Evolutionary conservation across 495 filamentous ascomycete species (phyloP), one percentile per base, ranked within the genome.

Genomic region (Talaromyces trachyspermus): DNA sequence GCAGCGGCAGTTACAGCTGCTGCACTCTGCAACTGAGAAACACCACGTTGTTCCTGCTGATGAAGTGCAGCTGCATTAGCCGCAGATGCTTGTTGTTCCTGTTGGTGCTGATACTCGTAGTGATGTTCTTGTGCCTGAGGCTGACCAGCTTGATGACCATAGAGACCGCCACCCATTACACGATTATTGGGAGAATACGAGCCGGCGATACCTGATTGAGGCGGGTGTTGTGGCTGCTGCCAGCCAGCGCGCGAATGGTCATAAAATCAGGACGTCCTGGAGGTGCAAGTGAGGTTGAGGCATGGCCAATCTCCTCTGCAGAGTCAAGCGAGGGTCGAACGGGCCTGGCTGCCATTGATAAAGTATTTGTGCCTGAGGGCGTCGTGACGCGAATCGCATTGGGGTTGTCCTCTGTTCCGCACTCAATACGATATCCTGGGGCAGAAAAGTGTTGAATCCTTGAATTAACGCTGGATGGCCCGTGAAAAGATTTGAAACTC

Each of bases 351-450:
- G 75, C 69, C 76, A 80, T 80, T 38, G 70, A 74, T 26, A 73
- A 66, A 24, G 76, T 78, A 47, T 73, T 86, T 11, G 83, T 84
- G 6, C 92, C 94, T 61, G 89, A 94, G 0, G 94, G 94, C 0
- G 94, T 99, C 0, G 94, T 99, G 35, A 99, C 94, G 29, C 94
- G 80, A 54, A 99, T 99, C 2, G 86, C 85, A 59, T 96, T 91
- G 7, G 90, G 90, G 55, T 96, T 89, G 47, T 91, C 88, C 32
- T 85, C 82, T 4, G 87, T 81, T 8, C 89, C 90, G 56, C 94
- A 99, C 57, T 99, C 94, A 49, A 99, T 99, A 24, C 90, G 81
- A 60, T 97, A 99, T 3, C 94, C 94, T 4, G 94, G 94, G 94
- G 94, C 7, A 99, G 72, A 58, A 99, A 99, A 0, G 94, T 99